Percentiles rank a stretch among this genome's conserved stretches.
Conservation (phyloP, 306 rosid species). For the Ochetophila trinervis region DNA sequence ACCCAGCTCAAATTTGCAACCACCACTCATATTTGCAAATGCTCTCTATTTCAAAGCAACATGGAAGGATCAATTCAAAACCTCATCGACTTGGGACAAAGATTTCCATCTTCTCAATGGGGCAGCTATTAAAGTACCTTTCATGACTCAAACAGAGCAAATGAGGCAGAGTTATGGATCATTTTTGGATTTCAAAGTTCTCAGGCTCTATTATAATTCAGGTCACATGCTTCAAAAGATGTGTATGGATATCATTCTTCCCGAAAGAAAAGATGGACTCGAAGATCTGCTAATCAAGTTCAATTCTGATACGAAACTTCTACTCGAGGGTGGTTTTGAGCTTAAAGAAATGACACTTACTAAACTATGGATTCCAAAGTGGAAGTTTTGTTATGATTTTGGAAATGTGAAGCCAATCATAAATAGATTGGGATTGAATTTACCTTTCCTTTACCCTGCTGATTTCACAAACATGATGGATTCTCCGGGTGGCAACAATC, state of each 20-base stretch:
- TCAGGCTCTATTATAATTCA: neutral
- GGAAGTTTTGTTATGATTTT: conserved; percentile 18
- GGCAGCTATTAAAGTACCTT: conserved; percentile 11
- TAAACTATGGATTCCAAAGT: conserved; percentile 6
- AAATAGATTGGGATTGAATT: conserved; percentile 12
- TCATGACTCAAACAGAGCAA: neutral
- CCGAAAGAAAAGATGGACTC: conserved; percentile 13
- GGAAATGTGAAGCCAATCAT: neutral
- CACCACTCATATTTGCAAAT: conserved; percentile 19
- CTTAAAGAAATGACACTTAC: neutral
- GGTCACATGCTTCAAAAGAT: neutral
- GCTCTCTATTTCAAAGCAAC: conserved; percentile 30
- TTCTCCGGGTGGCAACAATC: neutral
- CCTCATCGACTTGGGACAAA: neutral
- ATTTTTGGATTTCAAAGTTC: conserved; percentile 12
- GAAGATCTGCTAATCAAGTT: neutral
- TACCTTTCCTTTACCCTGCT: conserved; percentile 1
- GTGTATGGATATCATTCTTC: conserved; percentile 26
- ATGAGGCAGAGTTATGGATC: neutral
- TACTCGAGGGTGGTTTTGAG: neutral
- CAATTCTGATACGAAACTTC: neutral
- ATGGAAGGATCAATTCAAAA: conserved; percentile 9
- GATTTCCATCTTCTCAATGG: conserved; percentile 25
- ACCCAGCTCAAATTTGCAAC: neutral
- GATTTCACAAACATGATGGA: conserved; percentile 10